These are phyloP conservation scores for Fusarium mexicanum DNA, from an alignment of 2,329 filamentous ascomycete species.

Conservation along the genomic window DNA sequence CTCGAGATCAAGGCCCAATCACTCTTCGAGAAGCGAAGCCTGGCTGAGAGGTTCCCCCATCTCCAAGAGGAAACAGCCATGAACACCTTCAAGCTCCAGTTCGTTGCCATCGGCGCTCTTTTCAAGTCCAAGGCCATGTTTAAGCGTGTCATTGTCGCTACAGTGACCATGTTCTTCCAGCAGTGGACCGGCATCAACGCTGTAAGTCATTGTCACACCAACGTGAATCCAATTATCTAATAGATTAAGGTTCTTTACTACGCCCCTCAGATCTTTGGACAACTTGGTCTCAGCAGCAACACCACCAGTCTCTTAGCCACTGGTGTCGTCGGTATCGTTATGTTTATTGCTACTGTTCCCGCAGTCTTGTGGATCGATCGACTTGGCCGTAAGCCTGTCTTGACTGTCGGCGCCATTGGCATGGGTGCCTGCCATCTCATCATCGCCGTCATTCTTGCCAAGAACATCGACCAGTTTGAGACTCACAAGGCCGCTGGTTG, in stretches of 20 bases:
- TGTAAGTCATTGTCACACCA: slow-evolving; percentile 43
- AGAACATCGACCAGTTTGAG: slow-evolving; percentile 68
- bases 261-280: slow-evolving; percentile 74
- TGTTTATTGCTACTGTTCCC: slow-evolving; percentile 74
- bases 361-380: slow-evolving; percentile 73
- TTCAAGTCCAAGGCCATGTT: slow-evolving; percentile 75
- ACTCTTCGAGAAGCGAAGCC: slow-evolving; percentile 72
- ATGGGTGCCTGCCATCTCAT: slow-evolving; percentile 78
- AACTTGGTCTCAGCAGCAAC: slow-evolving; percentile 66
- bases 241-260: slow-evolving; percentile 64
- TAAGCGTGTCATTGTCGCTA: slow-evolving; percentile 70
- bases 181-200: slow-evolving; percentile 61
- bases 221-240: neutral
- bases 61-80: neutral
- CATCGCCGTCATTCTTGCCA: slow-evolving; percentile 74
- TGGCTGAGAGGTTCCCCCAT: slow-evolving; percentile 16
- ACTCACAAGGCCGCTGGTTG: slow-evolving; percentile 69
- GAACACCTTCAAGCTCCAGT: slow-evolving; percentile 75
- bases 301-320: slow-evolving; percentile 71
- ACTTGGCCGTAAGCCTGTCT: slow-evolving; percentile 69
- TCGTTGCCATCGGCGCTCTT: slow-evolving; percentile 71
- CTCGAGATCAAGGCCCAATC: slow-evolving; percentile 86
- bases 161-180: slow-evolving; percentile 70
- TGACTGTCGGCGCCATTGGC: slow-evolving; percentile 72
- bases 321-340: slow-evolving; percentile 75